Evolutionary conservation across 2,329 filamentous ascomycete species (phyloP).

Genomic region (Penicillium expansum): DNA sequence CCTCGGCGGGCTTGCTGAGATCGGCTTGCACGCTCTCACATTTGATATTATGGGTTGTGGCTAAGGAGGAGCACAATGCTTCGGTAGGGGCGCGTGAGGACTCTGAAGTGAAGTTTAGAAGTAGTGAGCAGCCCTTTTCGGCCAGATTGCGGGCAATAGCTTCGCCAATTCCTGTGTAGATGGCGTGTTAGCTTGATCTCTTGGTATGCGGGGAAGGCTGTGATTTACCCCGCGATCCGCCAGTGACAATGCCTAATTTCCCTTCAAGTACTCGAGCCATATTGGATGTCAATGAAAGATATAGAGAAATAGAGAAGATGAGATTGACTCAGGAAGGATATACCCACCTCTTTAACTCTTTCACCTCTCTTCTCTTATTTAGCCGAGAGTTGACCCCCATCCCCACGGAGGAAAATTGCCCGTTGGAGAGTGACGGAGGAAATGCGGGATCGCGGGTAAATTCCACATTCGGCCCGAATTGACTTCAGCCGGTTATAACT

Average conservation of each 20-base stretch:
- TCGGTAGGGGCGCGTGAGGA: conserved; percentile 54
- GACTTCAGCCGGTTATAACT: neutral
- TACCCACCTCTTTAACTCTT: conserved; percentile 7
- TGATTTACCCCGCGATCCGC: conserved; percentile 67
- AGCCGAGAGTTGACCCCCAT: conserved; percentile 15
- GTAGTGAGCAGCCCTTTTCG: conserved; percentile 65
- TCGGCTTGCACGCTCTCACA: conserved; percentile 68
- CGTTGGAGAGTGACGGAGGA: conserved; percentile 16
- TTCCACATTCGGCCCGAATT: conserved; percentile 2
- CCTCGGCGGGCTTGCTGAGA: conserved; percentile 61
- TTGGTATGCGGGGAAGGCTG: neutral
- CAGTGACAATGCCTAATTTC: conserved; percentile 76
- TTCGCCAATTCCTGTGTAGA: conserved; percentile 66
- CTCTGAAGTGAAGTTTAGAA: conserved; percentile 70
- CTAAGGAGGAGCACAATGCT: conserved; percentile 57
- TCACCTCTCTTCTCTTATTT: conserved; percentile 7
- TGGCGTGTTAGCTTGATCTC: conserved; percentile 1
- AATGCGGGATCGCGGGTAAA: conserved; percentile 5
- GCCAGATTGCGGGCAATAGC: conserved; percentile 69
- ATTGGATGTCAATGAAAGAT: neutral
- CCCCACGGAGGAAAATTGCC: conserved; percentile 29
- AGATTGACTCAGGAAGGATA: neutral
- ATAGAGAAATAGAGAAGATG: neutral
- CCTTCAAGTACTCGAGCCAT: conserved; percentile 56
- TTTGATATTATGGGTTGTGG: conserved; percentile 56